Percentiles rank a stretch among this genome's conserved stretches.
phyloP scores from a whole-genome alignment of 805 yeast genomes.

The Candida fluviatilis region DNA sequence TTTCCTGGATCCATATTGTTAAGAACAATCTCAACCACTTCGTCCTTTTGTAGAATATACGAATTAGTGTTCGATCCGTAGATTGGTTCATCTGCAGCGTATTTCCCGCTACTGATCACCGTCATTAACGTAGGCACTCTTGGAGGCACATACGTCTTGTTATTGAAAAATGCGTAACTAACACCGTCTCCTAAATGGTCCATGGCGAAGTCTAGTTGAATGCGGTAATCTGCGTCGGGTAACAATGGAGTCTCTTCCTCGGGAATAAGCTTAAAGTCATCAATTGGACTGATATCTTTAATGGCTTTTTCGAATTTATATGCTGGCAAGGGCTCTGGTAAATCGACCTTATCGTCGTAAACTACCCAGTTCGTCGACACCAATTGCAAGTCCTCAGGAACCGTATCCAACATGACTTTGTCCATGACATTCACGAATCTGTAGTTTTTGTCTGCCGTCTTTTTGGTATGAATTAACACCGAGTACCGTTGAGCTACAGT shows the following conservation, averaged over 20 bases:
- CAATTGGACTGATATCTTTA: slow-evolving; percentile 46
- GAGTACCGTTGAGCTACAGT: slow-evolving; percentile 92
- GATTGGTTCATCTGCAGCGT: slow-evolving; percentile 46
- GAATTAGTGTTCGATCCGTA: slow-evolving; percentile 83
- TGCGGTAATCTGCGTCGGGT: slow-evolving; percentile 64
- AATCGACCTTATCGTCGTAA: slow-evolving; percentile 43
- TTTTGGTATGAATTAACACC: slow-evolving; percentile 70
- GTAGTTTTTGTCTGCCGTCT: slow-evolving; percentile 56
- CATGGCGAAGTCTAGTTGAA: slow-evolving; percentile 77
- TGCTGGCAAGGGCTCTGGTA: slow-evolving; percentile 27
- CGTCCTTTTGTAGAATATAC: slow-evolving; percentile 61
- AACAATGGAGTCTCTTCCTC: slow-evolving; percentile 34
- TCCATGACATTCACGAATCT: slow-evolving; percentile 84
- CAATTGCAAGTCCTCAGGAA: slow-evolving; percentile 60
- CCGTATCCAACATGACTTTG: slow-evolving; percentile 72
- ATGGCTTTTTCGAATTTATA: slow-evolving; percentile 24
- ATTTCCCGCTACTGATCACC: slow-evolving; percentile 67
- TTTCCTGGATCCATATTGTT: slow-evolving; percentile 88
- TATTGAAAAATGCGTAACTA: slow-evolving; percentile 96
- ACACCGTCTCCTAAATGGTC: slow-evolving; percentile 81
- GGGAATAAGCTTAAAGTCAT: slow-evolving; percentile 35
- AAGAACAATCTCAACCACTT: slow-evolving; percentile 71
- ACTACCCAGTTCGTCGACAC: slow-evolving; percentile 74
- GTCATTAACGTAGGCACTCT: slow-evolving; percentile 83
- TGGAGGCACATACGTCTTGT: slow-evolving; percentile 72